Percentiles rank a stretch among this genome's conserved stretches.
Evolutionary conservation across 805 yeast species (phyloP).

Genomic region (Candida hungchunana): DNA sequence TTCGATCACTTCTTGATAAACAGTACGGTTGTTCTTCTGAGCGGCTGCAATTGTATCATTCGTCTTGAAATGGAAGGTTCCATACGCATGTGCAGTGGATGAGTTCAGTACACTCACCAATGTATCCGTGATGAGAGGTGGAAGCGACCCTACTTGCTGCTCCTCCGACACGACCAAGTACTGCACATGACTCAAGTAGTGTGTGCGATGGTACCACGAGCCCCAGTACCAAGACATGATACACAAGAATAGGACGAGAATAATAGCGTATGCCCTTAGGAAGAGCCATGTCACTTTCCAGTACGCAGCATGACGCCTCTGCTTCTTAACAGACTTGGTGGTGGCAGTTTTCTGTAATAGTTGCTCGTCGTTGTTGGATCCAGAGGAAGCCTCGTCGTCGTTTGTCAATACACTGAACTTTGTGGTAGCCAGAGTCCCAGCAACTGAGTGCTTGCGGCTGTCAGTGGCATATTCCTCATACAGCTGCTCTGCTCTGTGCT

Average conservation of each 20-base stretch:
- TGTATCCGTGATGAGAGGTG: slow-evolving; percentile 13
- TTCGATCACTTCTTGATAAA: slow-evolving; percentile 33
- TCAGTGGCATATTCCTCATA: neutral
- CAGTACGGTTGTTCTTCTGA: slow-evolving; percentile 8
- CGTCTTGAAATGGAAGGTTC: slow-evolving; percentile 18
- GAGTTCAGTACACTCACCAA: slow-evolving; percentile 5
- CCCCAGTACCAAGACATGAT: slow-evolving; percentile 31
- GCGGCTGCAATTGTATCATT: slow-evolving; percentile 7
- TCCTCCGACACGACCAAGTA: slow-evolving; percentile 24
- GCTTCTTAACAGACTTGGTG: slow-evolving; percentile 13
- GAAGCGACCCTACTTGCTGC: slow-evolving; percentile 3
- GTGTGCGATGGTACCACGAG: slow-evolving; percentile 20
- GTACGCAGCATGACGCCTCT: slow-evolving; percentile 8
- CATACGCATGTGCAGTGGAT: slow-evolving; percentile 7
- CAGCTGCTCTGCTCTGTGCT: neutral
- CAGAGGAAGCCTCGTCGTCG: no score
- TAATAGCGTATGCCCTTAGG: slow-evolving; percentile 13
- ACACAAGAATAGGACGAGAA: slow-evolving; percentile 23
- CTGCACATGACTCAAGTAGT: slow-evolving; percentile 13
- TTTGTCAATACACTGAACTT: no score
- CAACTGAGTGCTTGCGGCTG: neutral
- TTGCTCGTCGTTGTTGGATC: slow-evolving; percentile 2
- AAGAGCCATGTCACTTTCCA: slow-evolving; percentile 17
- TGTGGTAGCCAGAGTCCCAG: neutral
- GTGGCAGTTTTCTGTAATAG: slow-evolving; percentile 8